Evolutionary conservation across 2,329 filamentous ascomycete genomes (phyloP).

Genomic region (Fusarium nisikadoi): DNA sequence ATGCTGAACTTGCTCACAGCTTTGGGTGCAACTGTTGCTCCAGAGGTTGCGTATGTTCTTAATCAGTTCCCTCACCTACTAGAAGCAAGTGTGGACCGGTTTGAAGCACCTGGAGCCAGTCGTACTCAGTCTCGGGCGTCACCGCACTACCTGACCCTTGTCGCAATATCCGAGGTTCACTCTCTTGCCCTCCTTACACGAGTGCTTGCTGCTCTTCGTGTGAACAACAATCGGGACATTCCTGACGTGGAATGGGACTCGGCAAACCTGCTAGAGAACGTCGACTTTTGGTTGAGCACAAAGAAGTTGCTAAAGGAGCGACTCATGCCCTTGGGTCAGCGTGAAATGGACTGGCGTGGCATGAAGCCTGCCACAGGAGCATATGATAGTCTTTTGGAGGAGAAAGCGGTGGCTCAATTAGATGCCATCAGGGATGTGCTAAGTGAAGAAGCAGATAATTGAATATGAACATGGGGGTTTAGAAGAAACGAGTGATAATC

Average conservation of each 20-base stretch:
- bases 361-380: slow-evolving; percentile 52
- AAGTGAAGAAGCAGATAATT: slow-evolving; percentile 60
- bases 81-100: slow-evolving; percentile 73
- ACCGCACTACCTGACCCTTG: slow-evolving; percentile 75
- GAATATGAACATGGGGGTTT: slow-evolving; percentile 22
- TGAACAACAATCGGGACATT: slow-evolving; percentile 76
- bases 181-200: slow-evolving; percentile 79
- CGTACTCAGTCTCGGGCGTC: slow-evolving; percentile 61
- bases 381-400: slow-evolving; percentile 75
- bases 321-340: slow-evolving; percentile 76
- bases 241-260: slow-evolving; percentile 80
- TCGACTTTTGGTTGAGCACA: slow-evolving; percentile 82
- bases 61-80: slow-evolving; percentile 89
- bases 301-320: slow-evolving; percentile 76
- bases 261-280: slow-evolving; percentile 77
- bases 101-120: slow-evolving; percentile 70
- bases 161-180: slow-evolving; percentile 80
- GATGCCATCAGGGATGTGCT: slow-evolving; percentile 68
- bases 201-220: slow-evolving; percentile 75
- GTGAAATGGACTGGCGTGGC: slow-evolving; percentile 73
- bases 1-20: slow-evolving; percentile 88
- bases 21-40: slow-evolving; percentile 82
- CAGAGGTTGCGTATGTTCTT: slow-evolving; percentile 86
- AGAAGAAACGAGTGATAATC: slow-evolving; percentile 25
- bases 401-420: slow-evolving; percentile 78